phyloP scores from a whole-genome alignment of 768 basidiomycete genomes.

The Tephrocybe sp. region DNA sequence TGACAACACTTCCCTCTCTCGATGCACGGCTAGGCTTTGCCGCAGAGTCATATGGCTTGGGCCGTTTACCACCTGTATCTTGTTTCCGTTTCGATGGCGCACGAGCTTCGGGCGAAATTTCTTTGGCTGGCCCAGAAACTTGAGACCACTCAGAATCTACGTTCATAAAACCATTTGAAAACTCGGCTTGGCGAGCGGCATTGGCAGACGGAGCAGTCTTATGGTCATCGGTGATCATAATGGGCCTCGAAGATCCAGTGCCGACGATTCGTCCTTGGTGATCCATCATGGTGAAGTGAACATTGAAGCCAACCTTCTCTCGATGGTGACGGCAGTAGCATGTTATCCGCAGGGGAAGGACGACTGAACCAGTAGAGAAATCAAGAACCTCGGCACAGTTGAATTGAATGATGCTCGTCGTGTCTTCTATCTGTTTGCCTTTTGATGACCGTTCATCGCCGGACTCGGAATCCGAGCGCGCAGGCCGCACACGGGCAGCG shows the following conservation, averaged over 20 bases:
- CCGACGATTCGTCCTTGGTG: constrained; percentile 78
- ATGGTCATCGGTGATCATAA: constrained; percentile 99
- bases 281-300: constrained; percentile 86
- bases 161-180: constrained; percentile 30
- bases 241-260: constrained; percentile 78
- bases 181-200: constrained; percentile 29
- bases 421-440: constrained; percentile 58
- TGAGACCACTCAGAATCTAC: constrained; percentile 54
- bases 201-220: constrained; percentile 61
- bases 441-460: constrained; percentile 54
- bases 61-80: constrained; percentile 53
- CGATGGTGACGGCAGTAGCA: constrained; percentile 99
- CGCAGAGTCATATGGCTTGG: constrained; percentile 67
- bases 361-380: constrained; percentile 82
- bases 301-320: constrained; percentile 93
- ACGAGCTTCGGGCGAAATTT: constrained; percentile 32
- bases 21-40: constrained; percentile 44
- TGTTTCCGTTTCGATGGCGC: constrained; percentile 55
- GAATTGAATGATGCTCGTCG: constrained; percentile 89
- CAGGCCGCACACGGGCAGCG: constrained; percentile 79
- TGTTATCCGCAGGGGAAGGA: constrained; percentile 92
- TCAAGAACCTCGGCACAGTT: constrained; percentile 91
- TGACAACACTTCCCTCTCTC: constrained; percentile 57
- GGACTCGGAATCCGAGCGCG: constrained; percentile 74
- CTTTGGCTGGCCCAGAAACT: constrained; percentile 25